Evolutionary conservation across 1,284 basidiomycete species (phyloP).

Genomic region (Cryptococcus sp.): DNA sequence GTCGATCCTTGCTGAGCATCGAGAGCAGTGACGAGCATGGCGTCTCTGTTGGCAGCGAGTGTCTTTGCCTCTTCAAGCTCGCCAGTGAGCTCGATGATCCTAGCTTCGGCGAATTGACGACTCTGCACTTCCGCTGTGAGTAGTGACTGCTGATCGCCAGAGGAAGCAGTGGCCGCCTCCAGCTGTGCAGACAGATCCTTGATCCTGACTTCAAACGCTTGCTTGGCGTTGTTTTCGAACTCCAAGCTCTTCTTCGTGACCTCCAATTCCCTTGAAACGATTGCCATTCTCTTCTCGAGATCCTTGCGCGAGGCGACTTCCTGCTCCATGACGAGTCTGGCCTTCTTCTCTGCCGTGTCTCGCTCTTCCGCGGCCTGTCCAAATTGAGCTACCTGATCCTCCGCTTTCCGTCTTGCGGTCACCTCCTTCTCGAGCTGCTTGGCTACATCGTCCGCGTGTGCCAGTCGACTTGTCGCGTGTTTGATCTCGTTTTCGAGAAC

Average conservation of each 20-base stretch:
- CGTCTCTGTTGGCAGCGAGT: not conserved
- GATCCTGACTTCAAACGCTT: not conserved
- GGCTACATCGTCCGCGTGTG: constrained; percentile 8
- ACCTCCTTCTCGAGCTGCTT: constrained; percentile 17
- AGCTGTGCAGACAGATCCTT: not conserved
- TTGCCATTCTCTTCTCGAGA: not conserved
- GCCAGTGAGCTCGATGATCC: too few species aligned
- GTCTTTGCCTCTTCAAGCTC: not conserved
- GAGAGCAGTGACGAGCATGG: not conserved
- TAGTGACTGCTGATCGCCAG: too few species aligned
- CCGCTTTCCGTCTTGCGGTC: not conserved
- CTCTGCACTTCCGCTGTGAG: too few species aligned
- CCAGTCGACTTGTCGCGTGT: not conserved
- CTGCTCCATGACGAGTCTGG: constrained; percentile 8
- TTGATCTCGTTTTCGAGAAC: constrained; percentile 6
- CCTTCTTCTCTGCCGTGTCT: constrained; percentile 2
- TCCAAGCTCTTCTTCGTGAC: too few species aligned
- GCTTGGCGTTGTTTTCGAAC: not conserved
- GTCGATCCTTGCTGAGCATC: not conserved
- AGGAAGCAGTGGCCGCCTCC: not conserved
- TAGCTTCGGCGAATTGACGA: too few species aligned
- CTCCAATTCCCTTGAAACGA: not conserved
- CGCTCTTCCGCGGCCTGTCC: not conserved
- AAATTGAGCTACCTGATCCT: constrained; percentile 1
- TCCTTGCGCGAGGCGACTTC: constrained; percentile 4